Evolutionary conservation across 2,329 filamentous ascomycete genomes (phyloP).

Genomic region (Teratosphaeria destructans): DNA sequence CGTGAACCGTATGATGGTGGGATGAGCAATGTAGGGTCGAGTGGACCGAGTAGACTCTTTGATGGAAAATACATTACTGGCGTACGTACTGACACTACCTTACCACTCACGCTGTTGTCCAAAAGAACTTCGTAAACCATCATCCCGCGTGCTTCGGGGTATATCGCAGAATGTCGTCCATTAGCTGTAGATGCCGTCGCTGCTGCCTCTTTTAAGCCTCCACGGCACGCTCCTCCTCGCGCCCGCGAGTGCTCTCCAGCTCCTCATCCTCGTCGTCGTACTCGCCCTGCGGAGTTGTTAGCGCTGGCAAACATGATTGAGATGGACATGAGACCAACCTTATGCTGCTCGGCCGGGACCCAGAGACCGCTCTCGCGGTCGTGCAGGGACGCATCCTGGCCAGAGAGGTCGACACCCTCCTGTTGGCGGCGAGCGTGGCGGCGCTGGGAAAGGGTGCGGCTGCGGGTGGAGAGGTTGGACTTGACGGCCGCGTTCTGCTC

Average conservation of each 20-base stretch:
- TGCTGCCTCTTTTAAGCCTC: neutral
- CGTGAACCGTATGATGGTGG: too few species aligned
- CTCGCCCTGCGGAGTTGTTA: conserved; percentile 38
- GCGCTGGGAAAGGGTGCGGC: conserved; percentile 78
- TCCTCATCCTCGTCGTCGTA: conserved; percentile 59
- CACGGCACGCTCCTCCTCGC: conserved; percentile 35
- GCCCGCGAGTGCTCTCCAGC: conserved; percentile 42
- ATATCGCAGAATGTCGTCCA: conserved; percentile 3
- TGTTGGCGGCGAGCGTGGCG: conserved; percentile 40
- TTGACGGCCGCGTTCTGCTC: conserved; percentile 78
- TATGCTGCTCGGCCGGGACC: conserved; percentile 64
- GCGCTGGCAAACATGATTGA: neutral
- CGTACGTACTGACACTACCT: neutral
- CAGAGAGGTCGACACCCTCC: conserved; percentile 71
- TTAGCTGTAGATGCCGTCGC: neutral
- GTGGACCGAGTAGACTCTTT: neutral
- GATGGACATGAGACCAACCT: neutral
- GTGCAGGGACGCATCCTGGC: conserved; percentile 64
- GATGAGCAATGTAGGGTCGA: neutral
- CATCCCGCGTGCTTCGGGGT: conserved; percentile 3
- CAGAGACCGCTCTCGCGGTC: conserved; percentile 63
- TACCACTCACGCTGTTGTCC: neutral
- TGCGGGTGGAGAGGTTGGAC: conserved; percentile 75
- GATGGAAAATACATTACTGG: neutral
- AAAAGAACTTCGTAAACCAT: neutral